Base-by-base conservation (phyloP, 2,329 filamentous ascomycete genomes). In the Cladosporium halotolerans region DNA sequence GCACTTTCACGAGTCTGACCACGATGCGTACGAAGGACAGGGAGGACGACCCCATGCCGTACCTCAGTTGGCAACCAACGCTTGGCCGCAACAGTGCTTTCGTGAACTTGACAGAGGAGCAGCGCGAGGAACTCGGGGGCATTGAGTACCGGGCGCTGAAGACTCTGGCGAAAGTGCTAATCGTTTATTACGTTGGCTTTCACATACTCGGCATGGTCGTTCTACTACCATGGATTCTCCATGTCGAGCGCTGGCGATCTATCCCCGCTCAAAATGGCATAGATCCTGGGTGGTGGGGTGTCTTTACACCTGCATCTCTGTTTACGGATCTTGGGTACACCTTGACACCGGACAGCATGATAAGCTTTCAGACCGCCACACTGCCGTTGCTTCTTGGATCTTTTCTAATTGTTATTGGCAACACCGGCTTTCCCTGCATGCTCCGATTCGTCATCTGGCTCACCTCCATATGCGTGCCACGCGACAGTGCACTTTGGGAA, bases 261-360 rank as follows among this genome's bases (percentile, higher is more conserved):
- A 66, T 92, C 13, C 80, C 96, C n/a, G 74, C 79, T 1, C 70
- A 67, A 0, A 77, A 74, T 47, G 83, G 82, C 8, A 73, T 88
- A 60, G 84, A 78, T 53, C 82, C 82, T 39, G 79, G 81, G 0
- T 99, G 93, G 93, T 99, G 93, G 81, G 90, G 82, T 0, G 83
- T 99, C 61, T 99, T 92, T 72, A 96, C 89, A 0, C 75, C 90
- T 11, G 89, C 83, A 45, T 93, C 90, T 39, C 81, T 90, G 52
- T 96, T 99, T 71, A 96, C 92, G 71, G 92, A 99, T 73, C 73
- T 97, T n/a, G 93, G 93, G 9, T 92, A 90, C 62, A 92, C 91
- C 1, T 75, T 99, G 59, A 97, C 90, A 0, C 86, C 91, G 0
- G 88, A 97, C 71, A 96, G 90, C 61, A 96, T 99, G 90, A 79